Evolutionary conservation across 331 rosid species (phyloP).

Genomic region (Malus hybrid): DNA sequence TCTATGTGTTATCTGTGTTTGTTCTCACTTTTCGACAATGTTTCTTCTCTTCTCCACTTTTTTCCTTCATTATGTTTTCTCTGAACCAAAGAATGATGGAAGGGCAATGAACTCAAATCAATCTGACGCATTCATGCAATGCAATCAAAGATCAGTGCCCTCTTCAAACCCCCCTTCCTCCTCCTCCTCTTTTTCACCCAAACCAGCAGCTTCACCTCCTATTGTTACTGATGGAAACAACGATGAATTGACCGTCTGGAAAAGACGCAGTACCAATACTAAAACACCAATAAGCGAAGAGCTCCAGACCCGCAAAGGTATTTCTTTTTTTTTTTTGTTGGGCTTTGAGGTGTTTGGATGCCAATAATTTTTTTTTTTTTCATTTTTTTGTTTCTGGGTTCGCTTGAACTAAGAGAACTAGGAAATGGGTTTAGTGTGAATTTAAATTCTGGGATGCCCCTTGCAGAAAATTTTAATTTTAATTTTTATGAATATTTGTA

Average conservation of each 20-base stretch:
- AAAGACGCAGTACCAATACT: constrained; percentile 29
- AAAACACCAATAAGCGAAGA: constrained; percentile 41
- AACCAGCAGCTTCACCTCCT: constrained; percentile 13
- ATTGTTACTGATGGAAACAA: not conserved
- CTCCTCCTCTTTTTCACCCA: constrained; percentile 22
- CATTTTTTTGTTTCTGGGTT: not conserved
- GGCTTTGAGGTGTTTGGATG: not conserved
- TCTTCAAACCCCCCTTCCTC: constrained; percentile 35
- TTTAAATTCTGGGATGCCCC: not conserved
- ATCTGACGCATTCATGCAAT: constrained; percentile 28
- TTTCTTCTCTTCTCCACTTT: no score
- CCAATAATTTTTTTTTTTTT: not conserved
- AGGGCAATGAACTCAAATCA: not conserved
- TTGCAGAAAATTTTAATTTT: not conserved
- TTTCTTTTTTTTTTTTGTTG: not conserved
- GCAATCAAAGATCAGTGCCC: constrained; percentile 65
- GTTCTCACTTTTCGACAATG: no score
- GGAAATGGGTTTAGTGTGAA: not conserved
- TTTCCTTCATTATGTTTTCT: no score
- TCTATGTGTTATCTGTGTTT: no score
- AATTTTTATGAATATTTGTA: no score
- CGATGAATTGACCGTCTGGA: constrained; percentile 47
- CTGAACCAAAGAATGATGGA: not conserved
- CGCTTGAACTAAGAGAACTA: not conserved
- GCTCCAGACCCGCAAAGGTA: constrained; percentile 26